A percentile compares a stretch with the other conserved stretches of the same genome.
These are phyloP conservation scores for Fraxinus excelsior DNA, from an alignment of 257 asterid species.

Conservation along the genomic window DNA sequence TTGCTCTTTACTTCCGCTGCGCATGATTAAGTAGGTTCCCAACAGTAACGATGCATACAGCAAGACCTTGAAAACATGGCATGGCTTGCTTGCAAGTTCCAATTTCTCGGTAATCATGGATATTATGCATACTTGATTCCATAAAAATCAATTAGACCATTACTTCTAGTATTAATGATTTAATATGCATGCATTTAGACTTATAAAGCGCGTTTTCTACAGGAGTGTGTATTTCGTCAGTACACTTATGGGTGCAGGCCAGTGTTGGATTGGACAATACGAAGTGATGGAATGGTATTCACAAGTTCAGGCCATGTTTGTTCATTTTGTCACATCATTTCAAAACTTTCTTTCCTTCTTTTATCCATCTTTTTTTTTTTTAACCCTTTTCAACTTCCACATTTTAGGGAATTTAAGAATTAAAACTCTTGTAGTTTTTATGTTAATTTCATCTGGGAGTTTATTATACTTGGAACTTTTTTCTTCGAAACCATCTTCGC, in stretches of 20 bases:
- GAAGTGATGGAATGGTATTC: conserved; percentile 44
- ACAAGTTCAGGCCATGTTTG: neutral
- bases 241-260: conserved; percentile 29
- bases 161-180: too few relatives aligned
- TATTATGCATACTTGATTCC: neutral
- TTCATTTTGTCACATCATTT: neutral
- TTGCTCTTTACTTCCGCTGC: too few relatives aligned
- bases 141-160: neutral
- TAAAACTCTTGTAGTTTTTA: neutral
- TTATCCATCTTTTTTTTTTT: too few relatives aligned
- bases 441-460: neutral
- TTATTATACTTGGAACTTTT: neutral
- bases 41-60: conserved; percentile 66
- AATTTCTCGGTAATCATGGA: conserved; percentile 53
- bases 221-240: neutral
- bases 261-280: conserved; percentile 66
- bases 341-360: neutral
- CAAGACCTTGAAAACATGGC: conserved; percentile 86
- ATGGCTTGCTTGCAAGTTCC: conserved; percentile 85
- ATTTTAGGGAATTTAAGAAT: neutral
- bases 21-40: too few relatives aligned
- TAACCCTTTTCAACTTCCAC: neutral
- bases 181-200: neutral
- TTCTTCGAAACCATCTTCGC: neutral
- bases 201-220: neutral